Percentiles rank a stretch among this genome's conserved stretches.
These are phyloP conservation scores for Pythium oligandrum DNA, from an alignment of 352 stramenopile genomes.

Conservation along the genomic window DNA sequence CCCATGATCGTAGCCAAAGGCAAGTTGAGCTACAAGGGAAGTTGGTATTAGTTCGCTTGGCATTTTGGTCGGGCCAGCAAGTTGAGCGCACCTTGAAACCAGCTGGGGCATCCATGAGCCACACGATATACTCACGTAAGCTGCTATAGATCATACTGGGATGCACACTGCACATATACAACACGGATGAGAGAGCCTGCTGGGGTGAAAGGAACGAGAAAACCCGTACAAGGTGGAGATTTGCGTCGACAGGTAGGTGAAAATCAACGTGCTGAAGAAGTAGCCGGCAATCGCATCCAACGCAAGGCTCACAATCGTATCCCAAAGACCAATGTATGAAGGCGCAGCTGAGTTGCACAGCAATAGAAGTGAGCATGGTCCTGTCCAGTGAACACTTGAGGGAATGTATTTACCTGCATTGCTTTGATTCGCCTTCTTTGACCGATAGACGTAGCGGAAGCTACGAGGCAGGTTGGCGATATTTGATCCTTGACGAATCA, in stretches of 20 bases:
- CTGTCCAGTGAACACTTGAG: no score
- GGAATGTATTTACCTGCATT: no score
- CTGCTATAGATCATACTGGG: conserved; percentile 25
- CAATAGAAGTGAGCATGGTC: no score
- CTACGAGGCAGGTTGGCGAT: conserved; percentile 2
- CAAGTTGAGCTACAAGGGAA: conserved; percentile 63
- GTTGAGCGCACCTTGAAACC: conserved; percentile 53
- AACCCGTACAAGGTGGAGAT: no score
- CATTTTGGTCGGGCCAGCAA: not conserved
- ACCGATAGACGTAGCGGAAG: conserved; percentile 8
- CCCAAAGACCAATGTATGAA: not conserved
- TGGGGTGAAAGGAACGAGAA: no score
- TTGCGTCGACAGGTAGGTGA: no score
- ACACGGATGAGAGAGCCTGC: not conserved
- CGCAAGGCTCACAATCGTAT: not conserved
- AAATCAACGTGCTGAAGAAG: not conserved
- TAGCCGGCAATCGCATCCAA: not conserved
- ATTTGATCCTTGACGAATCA: conserved; percentile 2
- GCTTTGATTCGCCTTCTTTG: not conserved
- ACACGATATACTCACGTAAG: conserved; percentile 56
- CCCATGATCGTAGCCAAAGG: conserved; percentile 84
- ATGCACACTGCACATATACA: not conserved
- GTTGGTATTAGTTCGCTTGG: no score
- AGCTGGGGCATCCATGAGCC: conserved; percentile 70
- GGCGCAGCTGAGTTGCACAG: no score